phyloP scores from a whole-genome alignment of 768 basidiomycete species.

The Lactarius psammicola region DNA sequence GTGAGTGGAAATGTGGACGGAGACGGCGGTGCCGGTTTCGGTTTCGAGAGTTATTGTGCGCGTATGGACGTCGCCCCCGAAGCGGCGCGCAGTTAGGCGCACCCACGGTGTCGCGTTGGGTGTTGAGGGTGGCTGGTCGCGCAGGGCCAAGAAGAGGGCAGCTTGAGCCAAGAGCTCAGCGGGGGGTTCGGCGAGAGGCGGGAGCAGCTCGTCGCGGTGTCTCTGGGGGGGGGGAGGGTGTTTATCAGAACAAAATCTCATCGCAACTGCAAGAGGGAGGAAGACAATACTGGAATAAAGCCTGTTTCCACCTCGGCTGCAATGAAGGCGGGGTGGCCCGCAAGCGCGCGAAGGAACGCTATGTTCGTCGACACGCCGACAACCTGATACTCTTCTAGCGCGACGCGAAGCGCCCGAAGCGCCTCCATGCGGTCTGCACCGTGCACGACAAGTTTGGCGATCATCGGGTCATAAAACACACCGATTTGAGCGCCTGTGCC shows the following conservation, averaged over 20 bases:
- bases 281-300: slow-evolving; percentile 69
- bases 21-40: slow-evolving; percentile 44
- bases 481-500: slow-evolving; percentile 75
- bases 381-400: slow-evolving; percentile 84
- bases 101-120: slow-evolving; percentile 58
- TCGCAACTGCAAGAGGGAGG: background rate
- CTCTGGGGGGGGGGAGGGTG: slow-evolving; percentile 48
- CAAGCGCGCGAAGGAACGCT: slow-evolving; percentile 78
- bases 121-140: slow-evolving; percentile 47
- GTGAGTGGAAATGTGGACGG: slow-evolving; percentile 48
- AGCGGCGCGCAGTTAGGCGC: slow-evolving; percentile 68
- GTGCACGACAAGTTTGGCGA: slow-evolving; percentile 88
- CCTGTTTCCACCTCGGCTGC: slow-evolving; percentile 85
- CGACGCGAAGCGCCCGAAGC: slow-evolving; percentile 71
- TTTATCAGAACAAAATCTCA: background rate
- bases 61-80: slow-evolving; percentile 70
- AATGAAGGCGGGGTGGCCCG: slow-evolving; percentile 75
- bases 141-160: slow-evolving; percentile 70
- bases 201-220: slow-evolving; percentile 81
- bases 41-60: slow-evolving; percentile 61
- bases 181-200: slow-evolving; percentile 54
- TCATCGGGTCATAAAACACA: slow-evolving; percentile 90
- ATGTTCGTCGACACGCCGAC: slow-evolving; percentile 92
- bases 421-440: slow-evolving; percentile 84
- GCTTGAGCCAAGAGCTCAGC: slow-evolving; percentile 72